Percentiles rank a stretch among this genome's conserved stretches.
Conservation (phyloP, 2,329 filamentous ascomycete genomes). For the Trichoderma sp. region DNA sequence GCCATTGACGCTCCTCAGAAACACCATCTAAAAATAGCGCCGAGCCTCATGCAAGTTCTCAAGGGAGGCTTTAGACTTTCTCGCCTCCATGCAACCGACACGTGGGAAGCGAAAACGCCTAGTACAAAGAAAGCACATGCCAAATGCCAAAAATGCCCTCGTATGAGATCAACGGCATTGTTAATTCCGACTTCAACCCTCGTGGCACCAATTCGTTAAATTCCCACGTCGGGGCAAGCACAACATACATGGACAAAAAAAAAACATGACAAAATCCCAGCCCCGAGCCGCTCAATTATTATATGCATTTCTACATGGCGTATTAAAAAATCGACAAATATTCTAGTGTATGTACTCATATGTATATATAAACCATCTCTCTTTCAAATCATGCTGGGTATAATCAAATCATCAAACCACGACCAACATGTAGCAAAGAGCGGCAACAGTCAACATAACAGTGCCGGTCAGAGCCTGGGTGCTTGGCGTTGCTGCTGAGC, state of each 20-base stretch:
- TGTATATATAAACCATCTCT: slow-evolving; percentile 2
- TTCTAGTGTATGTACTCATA: slow-evolving; percentile 13
- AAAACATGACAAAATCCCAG: background rate
- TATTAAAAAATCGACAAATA: background rate
- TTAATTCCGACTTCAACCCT: background rate
- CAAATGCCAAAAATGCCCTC: background rate
- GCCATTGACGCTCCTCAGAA: background rate
- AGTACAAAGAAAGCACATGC: background rate
- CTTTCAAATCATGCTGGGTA: background rate
- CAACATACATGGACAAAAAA: background rate
- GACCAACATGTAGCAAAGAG: slow-evolving; percentile 9
- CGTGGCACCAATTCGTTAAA: background rate
- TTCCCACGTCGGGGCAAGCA: too few relatives aligned
- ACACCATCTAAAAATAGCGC: background rate
- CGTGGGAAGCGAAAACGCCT: background rate
- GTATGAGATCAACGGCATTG: background rate
- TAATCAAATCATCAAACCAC: slow-evolving; percentile 7
- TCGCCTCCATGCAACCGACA: background rate
- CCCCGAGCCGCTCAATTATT: background rate
- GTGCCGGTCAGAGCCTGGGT: background rate
- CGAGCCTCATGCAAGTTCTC: background rate
- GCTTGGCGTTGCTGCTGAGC: background rate
- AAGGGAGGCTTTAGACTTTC: background rate
- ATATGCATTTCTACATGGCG: background rate
- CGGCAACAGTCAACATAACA: background rate